These are phyloP conservation scores for Mortierella sp. DNA, from an alignment of 371 early-diverging fungal species.

Conservation along the genomic window DNA sequence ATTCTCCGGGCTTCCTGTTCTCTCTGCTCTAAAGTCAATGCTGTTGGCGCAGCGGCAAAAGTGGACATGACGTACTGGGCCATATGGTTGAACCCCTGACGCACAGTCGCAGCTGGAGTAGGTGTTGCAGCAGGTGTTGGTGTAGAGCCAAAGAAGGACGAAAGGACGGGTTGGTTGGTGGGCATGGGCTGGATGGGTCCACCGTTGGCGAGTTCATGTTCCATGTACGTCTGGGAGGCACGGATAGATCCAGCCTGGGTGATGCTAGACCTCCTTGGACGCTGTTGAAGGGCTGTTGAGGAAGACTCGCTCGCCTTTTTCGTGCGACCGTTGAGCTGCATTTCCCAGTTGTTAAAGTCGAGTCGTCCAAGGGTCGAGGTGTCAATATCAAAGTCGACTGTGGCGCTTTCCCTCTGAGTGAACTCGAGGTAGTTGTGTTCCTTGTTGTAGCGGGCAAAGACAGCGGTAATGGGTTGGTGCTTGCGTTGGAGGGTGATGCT, in stretches of 20 bases:
- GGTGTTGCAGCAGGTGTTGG: not conserved
- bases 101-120: not conserved
- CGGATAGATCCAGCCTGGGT: constrained; percentile 32
- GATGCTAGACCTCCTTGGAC: constrained; percentile 33
- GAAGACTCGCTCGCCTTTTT: not conserved
- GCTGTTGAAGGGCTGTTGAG: not conserved
- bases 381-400: not conserved
- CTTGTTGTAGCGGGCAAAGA: constrained; percentile 33
- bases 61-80: constrained; percentile 22
- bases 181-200: constrained; percentile 33
- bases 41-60: constrained; percentile 15
- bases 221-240: constrained; percentile 24
- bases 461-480: constrained; percentile 22
- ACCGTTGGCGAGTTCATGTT: constrained; percentile 23
- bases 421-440: constrained; percentile 55
- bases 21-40: constrained; percentile 19
- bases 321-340: constrained; percentile 7
- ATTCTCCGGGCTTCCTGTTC: constrained; percentile 29
- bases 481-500: constrained; percentile 18
- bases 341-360: constrained; percentile 43
- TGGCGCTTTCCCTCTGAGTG: constrained; percentile 14
- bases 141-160: constrained; percentile 14
- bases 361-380: constrained; percentile 27
- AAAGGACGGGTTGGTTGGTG: constrained; percentile 11
- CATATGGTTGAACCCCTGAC: constrained; percentile 30